These are phyloP conservation scores for Emergomyces africanus DNA, from an alignment of 2,329 filamentous ascomycete genomes.

Conservation along the genomic window DNA sequence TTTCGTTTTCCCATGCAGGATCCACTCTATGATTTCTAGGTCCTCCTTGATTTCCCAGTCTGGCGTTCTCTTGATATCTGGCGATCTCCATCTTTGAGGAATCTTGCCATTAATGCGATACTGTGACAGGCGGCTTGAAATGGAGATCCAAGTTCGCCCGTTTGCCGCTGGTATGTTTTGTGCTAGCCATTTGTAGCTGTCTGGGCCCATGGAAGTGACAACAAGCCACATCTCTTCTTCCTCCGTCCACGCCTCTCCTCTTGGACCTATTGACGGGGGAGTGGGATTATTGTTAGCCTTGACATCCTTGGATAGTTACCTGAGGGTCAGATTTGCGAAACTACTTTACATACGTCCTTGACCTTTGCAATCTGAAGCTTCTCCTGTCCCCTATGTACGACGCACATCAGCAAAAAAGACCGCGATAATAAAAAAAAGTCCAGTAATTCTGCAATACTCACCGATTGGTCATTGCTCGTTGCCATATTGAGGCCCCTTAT, in stretches of 20 bases:
- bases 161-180: constrained; percentile 8
- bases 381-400: not conserved
- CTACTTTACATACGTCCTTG: not conserved
- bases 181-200: constrained; percentile 6
- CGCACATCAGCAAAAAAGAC: not conserved
- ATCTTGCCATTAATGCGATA: constrained; percentile 7
- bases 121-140: constrained; percentile 8
- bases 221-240: constrained; percentile 11
- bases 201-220: constrained; percentile 7
- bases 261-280: not conserved
- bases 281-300: not conserved
- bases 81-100: constrained; percentile 8
- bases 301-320: not conserved
- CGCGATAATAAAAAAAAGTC: not conserved
- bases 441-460: not conserved
- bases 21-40: constrained; percentile 11
- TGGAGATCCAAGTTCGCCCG: constrained; percentile 1
- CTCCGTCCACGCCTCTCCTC: constrained; percentile 8
- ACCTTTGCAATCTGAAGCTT: not conserved
- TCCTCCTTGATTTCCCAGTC: constrained; percentile 11
- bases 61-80: not conserved
- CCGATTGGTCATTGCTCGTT: not conserved
- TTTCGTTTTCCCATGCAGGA: constrained; percentile 6
- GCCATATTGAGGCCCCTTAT: not conserved
- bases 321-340: not conserved